Percentiles rank a stretch among this genome's conserved stretches.
These are phyloP conservation scores for Dendrobium chrysotoxum DNA, from an alignment of 106 monocot species.

Conservation along the genomic window DNA sequence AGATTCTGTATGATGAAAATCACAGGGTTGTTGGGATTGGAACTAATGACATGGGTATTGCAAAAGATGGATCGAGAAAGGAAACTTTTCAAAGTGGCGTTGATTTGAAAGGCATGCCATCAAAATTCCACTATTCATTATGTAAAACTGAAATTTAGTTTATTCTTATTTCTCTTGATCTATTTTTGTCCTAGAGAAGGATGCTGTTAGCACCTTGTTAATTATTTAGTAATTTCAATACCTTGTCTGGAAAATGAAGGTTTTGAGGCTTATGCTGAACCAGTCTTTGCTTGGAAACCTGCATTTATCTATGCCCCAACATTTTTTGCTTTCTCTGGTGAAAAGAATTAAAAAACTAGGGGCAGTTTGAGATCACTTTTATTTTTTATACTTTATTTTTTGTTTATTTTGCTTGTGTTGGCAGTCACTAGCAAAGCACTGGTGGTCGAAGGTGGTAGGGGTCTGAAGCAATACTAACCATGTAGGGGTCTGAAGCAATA, in stretches of 20 bases:
- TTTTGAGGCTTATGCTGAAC: background rate
- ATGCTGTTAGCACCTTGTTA: conserved; percentile 4
- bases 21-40: conserved; percentile 75
- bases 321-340: background rate
- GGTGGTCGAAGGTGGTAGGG: too few species aligned
- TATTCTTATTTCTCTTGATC: background rate
- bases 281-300: background rate
- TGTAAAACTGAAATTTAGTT: background rate
- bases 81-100: conserved; percentile 95
- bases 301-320: background rate
- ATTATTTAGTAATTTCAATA: background rate
- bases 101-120: conserved; percentile 68
- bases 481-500: too few species aligned
- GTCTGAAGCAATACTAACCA: too few species aligned
- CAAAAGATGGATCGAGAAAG: conserved; percentile 89
- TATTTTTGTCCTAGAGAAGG: background rate
- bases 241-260: background rate
- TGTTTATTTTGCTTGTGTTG: too few species aligned
- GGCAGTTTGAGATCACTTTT: too few species aligned
- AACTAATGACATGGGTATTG: conserved; percentile 95
- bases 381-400: too few species aligned
- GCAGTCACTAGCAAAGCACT: too few species aligned
- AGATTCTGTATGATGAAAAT: conserved; percentile 89
- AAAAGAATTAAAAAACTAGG: too few species aligned
- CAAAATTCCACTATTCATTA: background rate